phyloP scores from a whole-genome alignment of 257 asterid species.

The Penstemon barbatus region DNA sequence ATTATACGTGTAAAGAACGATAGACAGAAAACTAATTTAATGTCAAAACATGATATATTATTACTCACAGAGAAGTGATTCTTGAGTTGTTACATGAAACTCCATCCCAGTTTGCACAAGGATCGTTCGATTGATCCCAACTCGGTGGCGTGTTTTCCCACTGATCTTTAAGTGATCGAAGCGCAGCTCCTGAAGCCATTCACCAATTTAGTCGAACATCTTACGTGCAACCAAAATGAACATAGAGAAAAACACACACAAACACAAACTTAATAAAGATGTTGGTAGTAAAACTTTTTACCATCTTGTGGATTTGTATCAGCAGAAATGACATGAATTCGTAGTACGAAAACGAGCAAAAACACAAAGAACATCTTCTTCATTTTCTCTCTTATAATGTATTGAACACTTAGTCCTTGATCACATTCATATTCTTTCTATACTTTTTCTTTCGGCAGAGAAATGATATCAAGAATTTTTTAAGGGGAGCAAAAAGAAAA shows the following conservation, averaged over 20 bases:
- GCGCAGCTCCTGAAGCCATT: conserved; percentile 67
- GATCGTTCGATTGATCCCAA: conserved; percentile 78
- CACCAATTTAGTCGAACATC: conserved; percentile 4
- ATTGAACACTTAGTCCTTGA: not conserved
- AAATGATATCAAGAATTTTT: not conserved
- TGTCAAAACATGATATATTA: not conserved
- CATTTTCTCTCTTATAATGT: not conserved
- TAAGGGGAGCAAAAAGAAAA: not conserved
- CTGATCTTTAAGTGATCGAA: conserved; percentile 72
- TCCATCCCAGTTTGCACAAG: conserved; percentile 86
- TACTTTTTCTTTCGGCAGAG: not conserved
- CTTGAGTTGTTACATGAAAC: conserved; percentile 72
- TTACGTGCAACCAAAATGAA: not conserved
- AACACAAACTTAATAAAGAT: not conserved
- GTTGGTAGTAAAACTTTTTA: not conserved
- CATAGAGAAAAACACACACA: no score
- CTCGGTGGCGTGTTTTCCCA: conserved; percentile 77
- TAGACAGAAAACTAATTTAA: no score
- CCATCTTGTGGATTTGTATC: conserved; percentile 15
- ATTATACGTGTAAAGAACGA: not conserved
- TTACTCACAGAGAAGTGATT: conserved; percentile 68
- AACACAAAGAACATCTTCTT: not conserved
- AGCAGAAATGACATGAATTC: conserved; percentile 11
- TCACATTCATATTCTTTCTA: not conserved
- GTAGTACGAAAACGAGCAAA: not conserved